These are phyloP conservation scores for Pseudogymnoascus verrucosus DNA, from an alignment of 2,329 filamentous ascomycete species.

Conservation along the genomic window DNA sequence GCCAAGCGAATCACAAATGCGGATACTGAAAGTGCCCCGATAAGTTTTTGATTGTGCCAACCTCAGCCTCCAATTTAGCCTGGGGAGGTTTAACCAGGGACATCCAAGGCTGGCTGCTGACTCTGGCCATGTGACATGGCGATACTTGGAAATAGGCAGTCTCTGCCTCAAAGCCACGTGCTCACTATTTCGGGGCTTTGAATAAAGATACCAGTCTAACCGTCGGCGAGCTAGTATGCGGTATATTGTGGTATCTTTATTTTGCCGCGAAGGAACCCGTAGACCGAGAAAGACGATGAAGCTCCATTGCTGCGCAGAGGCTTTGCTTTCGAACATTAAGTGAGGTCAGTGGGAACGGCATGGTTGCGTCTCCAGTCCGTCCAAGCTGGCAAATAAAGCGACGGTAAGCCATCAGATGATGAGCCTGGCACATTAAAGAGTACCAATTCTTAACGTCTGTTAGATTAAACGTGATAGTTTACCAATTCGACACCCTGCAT, in stretches of 20 bases:
- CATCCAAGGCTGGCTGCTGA: neutral
- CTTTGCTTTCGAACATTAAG: no score
- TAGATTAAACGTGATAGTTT: neutral
- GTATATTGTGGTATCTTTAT: neutral
- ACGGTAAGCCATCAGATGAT: neutral
- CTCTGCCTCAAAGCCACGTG: neutral
- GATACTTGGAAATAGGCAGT: neutral
- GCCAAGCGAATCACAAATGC: neutral
- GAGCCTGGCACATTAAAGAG: neutral
- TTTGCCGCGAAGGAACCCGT: neutral
- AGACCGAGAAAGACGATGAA: neutral
- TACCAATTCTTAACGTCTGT: neutral
- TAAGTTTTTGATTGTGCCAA: neutral
- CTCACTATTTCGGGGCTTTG: neutral
- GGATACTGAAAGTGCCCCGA: neutral
- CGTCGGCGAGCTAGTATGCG: neutral
- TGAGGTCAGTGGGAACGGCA: neutral
- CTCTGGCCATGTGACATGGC: neutral
- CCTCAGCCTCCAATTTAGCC: neutral
- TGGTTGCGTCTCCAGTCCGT: neutral
- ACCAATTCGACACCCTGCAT: neutral
- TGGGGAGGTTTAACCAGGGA: neutral
- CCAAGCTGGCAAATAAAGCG: neutral
- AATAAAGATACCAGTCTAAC: neutral
- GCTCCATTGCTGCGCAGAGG: no score